Percentiles rank a stretch among this genome's conserved stretches.
Conservation (phyloP, 352 stramenopile genomes). For the Pythium phragmitis region DNA sequence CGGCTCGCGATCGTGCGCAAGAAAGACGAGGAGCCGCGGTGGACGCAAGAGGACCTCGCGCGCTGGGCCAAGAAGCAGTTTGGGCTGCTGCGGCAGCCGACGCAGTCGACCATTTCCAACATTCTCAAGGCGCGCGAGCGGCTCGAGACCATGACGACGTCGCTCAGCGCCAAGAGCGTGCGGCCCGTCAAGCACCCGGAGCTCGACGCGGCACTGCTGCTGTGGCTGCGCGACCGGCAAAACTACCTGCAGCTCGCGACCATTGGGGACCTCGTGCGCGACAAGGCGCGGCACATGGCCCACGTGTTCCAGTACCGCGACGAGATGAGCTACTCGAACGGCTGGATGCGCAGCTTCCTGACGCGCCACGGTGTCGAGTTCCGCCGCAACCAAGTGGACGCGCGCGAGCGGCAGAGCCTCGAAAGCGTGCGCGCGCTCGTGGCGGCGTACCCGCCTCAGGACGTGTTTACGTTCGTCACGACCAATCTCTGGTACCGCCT, state of each 20-base stretch:
- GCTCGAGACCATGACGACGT: constrained; percentile 41
- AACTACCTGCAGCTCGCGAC: constrained; percentile 27
- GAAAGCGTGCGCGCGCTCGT: constrained; percentile 4
- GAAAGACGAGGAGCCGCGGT: constrained; percentile 49
- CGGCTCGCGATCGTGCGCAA: constrained; percentile 57
- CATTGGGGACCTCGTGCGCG: constrained; percentile 33
- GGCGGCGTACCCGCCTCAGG: constrained; percentile 16
- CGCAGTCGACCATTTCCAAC: constrained; percentile 68
- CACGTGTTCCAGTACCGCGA: constrained; percentile 38
- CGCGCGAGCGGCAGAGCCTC: constrained; percentile 7
- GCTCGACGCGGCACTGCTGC: constrained; percentile 43
- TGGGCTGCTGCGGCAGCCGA: constrained; percentile 42
- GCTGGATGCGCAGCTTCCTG: constrained; percentile 63
- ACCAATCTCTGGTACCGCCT: constrained; percentile 23
- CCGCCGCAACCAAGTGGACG: constrained; percentile 25
- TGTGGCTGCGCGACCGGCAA: constrained; percentile 46
- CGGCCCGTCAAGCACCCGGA: constrained; percentile 51
- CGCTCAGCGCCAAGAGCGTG: constrained; percentile 40
- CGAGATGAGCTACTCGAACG: constrained; percentile 55
- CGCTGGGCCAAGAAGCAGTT: constrained; percentile 59
- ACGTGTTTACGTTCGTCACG: constrained; percentile 26
- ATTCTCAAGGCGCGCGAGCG: constrained; percentile 48
- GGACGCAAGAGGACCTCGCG: constrained; percentile 54
- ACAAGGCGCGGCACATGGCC: constrained; percentile 36
- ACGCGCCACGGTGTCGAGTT: constrained; percentile 51